Base-by-base conservation (phyloP, 306 rosid genomes). In the Arachis stenosperma region DNA sequence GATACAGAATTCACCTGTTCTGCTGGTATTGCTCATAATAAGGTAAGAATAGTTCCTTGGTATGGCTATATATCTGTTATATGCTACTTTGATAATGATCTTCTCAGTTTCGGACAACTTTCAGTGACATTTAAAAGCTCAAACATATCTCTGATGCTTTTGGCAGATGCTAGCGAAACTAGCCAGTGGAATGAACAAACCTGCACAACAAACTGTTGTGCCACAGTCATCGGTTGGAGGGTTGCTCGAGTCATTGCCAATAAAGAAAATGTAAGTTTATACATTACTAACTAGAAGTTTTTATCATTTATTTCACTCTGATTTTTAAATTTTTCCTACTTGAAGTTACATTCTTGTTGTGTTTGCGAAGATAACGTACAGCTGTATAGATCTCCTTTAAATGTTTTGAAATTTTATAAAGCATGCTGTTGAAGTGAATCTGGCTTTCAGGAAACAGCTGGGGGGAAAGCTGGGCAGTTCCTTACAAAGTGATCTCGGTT, bases 21-120 rank as follows among this genome's bases (percentile, higher is more conserved):
- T 78, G 98, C 98, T 30, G 98, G 98, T 53, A 79, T 94, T 85
- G 97, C 97, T 82, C 98, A 94, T 83, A 94, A 94, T 79, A 94
- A 94, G 94, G 98, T 86, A 58, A 74, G 80, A 63, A 57, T 39
- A 61, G 22, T 4, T 2, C 62, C 66, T 74, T 70, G 56, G 29
- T 73, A 39, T 52, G 33, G 48, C 52, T 61, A 29, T 57, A 30
- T 67, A 54, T 40, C 37, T 33, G 37, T 42, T 42, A 42, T 42
- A 0, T 5, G 13, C 37, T 2, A 4, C 37, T 4, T 50, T 55
- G 9, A 67, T 37, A 50, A 30, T 40, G 56, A 75, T 48, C 36
- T 36, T 51, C 57, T 58, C 36, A 58, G n/a, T 70, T 6, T 29
- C 12, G 29, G 61, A 59, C 58, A 65, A 74, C 27, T 29, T 73